Evolutionary conservation across 139 green algal genomes (phyloP).

Genomic region (Ostreobium quekettii): DNA sequence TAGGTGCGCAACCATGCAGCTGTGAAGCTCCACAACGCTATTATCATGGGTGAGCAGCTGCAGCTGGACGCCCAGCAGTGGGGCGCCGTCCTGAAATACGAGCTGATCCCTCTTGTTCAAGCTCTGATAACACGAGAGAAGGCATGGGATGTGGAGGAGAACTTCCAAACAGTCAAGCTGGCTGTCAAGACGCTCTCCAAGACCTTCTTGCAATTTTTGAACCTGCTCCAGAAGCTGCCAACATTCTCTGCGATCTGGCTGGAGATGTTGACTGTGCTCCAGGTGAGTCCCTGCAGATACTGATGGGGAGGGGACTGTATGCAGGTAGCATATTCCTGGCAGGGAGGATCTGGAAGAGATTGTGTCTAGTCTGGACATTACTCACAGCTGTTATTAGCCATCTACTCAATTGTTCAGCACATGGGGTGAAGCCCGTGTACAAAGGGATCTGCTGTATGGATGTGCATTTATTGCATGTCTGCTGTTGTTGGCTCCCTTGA

Average conservation of each 20-base stretch:
- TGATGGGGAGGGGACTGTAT: no score
- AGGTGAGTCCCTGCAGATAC: no score
- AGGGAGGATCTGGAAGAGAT: no score
- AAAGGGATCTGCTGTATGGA: no score
- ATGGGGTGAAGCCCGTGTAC: no score
- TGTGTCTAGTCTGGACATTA: no score
- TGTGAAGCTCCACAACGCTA: neutral
- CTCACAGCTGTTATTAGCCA: no score
- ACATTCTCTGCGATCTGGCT: conserved; percentile 48
- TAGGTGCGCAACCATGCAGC: conserved; percentile 14
- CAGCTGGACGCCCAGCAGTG: neutral
- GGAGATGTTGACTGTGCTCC: conserved; percentile 31
- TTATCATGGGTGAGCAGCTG: conserved; percentile 7
- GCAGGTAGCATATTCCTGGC: no score
- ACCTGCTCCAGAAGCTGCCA: conserved; percentile 21
- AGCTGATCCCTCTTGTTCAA: conserved; percentile 6
- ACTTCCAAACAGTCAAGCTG: conserved; percentile 41
- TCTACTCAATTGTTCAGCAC: no score
- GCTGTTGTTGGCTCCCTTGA: no score
- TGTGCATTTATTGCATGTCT: no score
- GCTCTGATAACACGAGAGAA: conserved; percentile 1
- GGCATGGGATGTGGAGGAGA: neutral
- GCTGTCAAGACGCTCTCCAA: conserved; percentile 55
- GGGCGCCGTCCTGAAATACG: neutral
- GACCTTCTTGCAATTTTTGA: conserved; percentile 51